Conservation (phyloP, 2,329 filamentous ascomycete genomes). For the Hirsutella minnesotensis region DNA sequence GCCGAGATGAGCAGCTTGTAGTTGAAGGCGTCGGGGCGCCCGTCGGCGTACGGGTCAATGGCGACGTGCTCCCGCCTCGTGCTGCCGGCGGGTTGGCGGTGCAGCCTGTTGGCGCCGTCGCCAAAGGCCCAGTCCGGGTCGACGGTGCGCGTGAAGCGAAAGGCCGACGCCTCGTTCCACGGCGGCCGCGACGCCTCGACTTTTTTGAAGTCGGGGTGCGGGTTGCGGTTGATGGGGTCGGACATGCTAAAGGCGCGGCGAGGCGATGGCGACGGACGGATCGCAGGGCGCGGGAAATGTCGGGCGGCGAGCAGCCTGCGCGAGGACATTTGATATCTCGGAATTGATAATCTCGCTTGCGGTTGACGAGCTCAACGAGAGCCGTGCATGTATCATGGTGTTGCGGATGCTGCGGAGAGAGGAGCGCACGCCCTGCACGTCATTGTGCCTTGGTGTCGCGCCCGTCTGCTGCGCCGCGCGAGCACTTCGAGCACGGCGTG, state of each 20-base stretch:
- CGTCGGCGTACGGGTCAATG: constrained; percentile 70
- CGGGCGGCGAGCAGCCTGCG: background rate
- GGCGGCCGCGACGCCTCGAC: constrained; percentile 55
- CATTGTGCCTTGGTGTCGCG: too few relatives aligned
- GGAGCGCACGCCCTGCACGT: too few relatives aligned
- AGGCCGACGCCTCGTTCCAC: constrained; percentile 37
- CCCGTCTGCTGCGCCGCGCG: too few relatives aligned
- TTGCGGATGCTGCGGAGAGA: too few relatives aligned
- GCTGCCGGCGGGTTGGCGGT: constrained; percentile 9
- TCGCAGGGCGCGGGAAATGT: background rate
- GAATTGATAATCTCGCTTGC: too few relatives aligned
- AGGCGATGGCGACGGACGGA: background rate
- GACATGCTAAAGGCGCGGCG: constrained; percentile 9
- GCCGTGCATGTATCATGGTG: too few relatives aligned
- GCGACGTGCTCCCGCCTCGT: constrained; percentile 43
- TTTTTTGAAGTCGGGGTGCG: constrained; percentile 63
- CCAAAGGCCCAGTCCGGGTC: constrained; percentile 55
- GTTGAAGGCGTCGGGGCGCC: constrained; percentile 58
- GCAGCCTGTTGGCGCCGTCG: constrained; percentile 47
- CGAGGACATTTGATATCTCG: too few relatives aligned
- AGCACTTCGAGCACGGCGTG: too few relatives aligned
- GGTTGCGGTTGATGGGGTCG: constrained; percentile 40
- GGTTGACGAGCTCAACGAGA: too few relatives aligned
- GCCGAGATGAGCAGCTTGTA: constrained; percentile 86
- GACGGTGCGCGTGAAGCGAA: constrained; percentile 51